Evolutionary conservation across 2,329 filamentous ascomycete genomes (phyloP).

Genomic region (Penicillium sp.): DNA sequence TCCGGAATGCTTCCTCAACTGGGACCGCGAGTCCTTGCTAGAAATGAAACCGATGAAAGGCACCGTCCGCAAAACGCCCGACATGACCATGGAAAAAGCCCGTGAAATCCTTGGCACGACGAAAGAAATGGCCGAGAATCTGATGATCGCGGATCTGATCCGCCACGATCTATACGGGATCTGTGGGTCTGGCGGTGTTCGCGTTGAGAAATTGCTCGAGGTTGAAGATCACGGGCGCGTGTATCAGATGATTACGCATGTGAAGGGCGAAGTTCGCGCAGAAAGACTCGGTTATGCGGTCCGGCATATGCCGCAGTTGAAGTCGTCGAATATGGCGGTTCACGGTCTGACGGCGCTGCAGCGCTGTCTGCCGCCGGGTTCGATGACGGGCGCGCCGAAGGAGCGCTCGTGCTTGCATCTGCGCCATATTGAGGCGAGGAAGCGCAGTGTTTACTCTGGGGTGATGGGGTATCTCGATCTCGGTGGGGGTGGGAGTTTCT

Average conservation of each 20-base stretch:
- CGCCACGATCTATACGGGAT: constrained; percentile 89
- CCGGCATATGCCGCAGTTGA: constrained; percentile 32
- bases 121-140: constrained; percentile 92
- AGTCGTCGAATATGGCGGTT: constrained; percentile 38
- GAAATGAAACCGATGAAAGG: constrained; percentile 93
- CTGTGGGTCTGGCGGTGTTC: constrained; percentile 71
- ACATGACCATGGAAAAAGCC: constrained; percentile 71
- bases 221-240: constrained; percentile 91
- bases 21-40: constrained; percentile 52
- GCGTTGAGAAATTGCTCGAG: constrained; percentile 75
- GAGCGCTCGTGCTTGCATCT: constrained; percentile 87
- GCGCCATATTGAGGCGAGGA: constrained; percentile 63
- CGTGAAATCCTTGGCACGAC: constrained; percentile 72
- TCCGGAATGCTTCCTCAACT: constrained; percentile 84
- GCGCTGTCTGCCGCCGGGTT: constrained; percentile 79
- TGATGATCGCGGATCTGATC: constrained; percentile 98
- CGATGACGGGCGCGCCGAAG: constrained; percentile 96
- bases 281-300: constrained; percentile 34
- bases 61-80: constrained; percentile 77
- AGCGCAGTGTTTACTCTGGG: constrained; percentile 79
- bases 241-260: constrained; percentile 86
- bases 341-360: constrained; percentile 73
- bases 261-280: constrained; percentile 63
- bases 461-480: constrained; percentile 89
- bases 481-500: constrained; percentile 83